A percentile compares a stretch with the other conserved stretches of the same genome.
phyloP scores from a whole-genome alignment of 345 rosid genomes.

The Cardiospermum halicacabum region DNA sequence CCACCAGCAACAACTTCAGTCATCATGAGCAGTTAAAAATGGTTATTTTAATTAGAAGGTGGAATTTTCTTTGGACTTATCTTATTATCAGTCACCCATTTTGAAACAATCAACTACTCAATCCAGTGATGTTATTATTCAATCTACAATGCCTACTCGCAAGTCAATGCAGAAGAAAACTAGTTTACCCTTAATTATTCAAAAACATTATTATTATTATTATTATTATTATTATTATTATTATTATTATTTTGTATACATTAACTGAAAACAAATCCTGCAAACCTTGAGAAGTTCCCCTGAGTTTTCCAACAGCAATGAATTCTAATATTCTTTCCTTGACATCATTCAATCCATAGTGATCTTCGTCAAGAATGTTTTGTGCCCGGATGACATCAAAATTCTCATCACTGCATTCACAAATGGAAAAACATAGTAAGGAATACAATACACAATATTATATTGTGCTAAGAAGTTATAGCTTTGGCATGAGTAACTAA shows the following conservation, averaged over 20 bases:
- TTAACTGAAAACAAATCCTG: not conserved
- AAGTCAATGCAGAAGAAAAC: too few relatives aligned
- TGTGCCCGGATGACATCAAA: constrained; percentile 89
- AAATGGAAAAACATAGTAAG: not conserved
- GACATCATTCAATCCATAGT: constrained; percentile 93
- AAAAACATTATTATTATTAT: too few relatives aligned
- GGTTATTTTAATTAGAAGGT: not conserved
- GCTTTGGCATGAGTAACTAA: not conserved
- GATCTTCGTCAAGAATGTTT: constrained; percentile 93
- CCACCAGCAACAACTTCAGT: not conserved
- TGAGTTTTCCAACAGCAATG: constrained; percentile 95
- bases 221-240: too few relatives aligned
- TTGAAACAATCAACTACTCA: not conserved
- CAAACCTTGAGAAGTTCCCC: constrained; percentile 97
- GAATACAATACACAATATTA: not conserved
- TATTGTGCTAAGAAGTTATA: not conserved
- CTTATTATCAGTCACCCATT: not conserved
- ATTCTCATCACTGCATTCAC: constrained; percentile 81
- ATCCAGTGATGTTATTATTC: not conserved
- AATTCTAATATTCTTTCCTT: constrained; percentile 98
- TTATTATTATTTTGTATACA: too few relatives aligned
- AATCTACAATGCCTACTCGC: too few relatives aligned
- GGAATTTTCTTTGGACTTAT: not conserved
- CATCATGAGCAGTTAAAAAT: not conserved
- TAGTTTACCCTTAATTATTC: not conserved